phyloP scores from a whole-genome alignment of 2,329 filamentous ascomycete genomes.

The Pyrenophora tritici-repentis region DNA sequence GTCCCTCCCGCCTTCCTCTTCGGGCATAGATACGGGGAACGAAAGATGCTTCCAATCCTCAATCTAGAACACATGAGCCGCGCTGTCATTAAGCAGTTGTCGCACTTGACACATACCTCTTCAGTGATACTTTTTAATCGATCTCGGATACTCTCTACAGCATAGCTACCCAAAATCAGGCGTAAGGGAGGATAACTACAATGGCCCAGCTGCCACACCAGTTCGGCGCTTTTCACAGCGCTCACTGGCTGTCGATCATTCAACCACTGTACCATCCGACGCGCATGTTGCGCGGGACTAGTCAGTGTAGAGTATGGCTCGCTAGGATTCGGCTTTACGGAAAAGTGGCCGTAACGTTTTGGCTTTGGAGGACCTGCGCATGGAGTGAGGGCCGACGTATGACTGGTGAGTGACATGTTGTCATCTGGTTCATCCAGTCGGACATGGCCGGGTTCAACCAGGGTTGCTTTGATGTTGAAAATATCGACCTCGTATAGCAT shows the following conservation, averaged over 20 bases:
- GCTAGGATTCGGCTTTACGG: conserved; percentile 78
- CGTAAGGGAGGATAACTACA: conserved; percentile 91
- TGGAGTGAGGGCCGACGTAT: conserved; percentile 37
- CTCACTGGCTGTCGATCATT: conserved; percentile 91
- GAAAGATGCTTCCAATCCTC: conserved; percentile 37
- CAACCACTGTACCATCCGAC: conserved; percentile 91
- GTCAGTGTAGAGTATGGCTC: conserved; percentile 78
- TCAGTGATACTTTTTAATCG: conserved; percentile 88
- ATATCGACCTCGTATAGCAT: conserved; percentile 94
- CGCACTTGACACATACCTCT: conserved; percentile 62
- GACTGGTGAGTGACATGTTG: conserved; percentile 34
- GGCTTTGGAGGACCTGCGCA: conserved; percentile 52
- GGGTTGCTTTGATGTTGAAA: conserved; percentile 90
- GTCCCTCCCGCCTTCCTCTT: conserved; percentile 26
- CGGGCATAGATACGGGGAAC: conserved; percentile 23
- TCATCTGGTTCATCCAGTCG: conserved; percentile 78
- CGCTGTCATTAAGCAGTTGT: no score
- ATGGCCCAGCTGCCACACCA: conserved; percentile 92
- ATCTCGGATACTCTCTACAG: conserved; percentile 94
- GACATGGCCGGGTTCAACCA: conserved; percentile 90
- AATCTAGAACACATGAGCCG: conserved; percentile 19
- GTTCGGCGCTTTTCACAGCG: conserved; percentile 87
- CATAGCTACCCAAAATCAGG: conserved; percentile 87
- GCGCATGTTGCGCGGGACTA: conserved; percentile 84
- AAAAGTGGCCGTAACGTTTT: conserved; percentile 88